Percentiles rank a stretch among this genome's conserved stretches.
These are phyloP conservation scores for Colletotrichum ledebouriae DNA, from an alignment of 2,329 filamentous ascomycete genomes.

Conservation along the genomic window DNA sequence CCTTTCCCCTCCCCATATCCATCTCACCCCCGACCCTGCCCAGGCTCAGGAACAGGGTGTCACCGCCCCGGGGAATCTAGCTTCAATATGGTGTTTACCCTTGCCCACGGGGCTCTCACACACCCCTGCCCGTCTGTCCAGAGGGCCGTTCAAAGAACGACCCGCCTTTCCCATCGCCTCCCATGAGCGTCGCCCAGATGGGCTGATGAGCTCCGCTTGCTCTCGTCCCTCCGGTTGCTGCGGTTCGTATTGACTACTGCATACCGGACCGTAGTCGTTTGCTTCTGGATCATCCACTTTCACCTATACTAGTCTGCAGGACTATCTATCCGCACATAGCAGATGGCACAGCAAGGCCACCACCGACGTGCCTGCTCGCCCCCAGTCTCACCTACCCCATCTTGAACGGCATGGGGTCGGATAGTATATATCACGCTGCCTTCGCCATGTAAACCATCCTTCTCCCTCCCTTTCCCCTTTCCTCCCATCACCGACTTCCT, in stretches of 20 bases:
- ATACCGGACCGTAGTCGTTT: slow-evolving; percentile 23
- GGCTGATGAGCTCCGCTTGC: slow-evolving; percentile 27
- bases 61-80: slow-evolving; percentile 34
- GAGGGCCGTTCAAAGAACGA: slow-evolving; percentile 25
- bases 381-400: slow-evolving; percentile 5
- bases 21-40: slow-evolving; percentile 32
- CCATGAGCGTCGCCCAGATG: slow-evolving; percentile 26
- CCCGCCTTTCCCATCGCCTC: slow-evolving; percentile 29
- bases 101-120: slow-evolving; percentile 18
- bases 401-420: slow-evolving; percentile 1
- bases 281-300: slow-evolving; percentile 10
- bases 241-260: slow-evolving; percentile 32
- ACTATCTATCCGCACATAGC: slow-evolving; percentile 18
- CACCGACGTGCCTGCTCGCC: slow-evolving; percentile 6
- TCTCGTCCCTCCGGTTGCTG: slow-evolving; percentile 28
- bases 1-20: slow-evolving; percentile 9
- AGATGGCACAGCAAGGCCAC: slow-evolving; percentile 10
- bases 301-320: slow-evolving; percentile 15
- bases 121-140: slow-evolving; percentile 30
- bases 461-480: slow-evolving; percentile 32
- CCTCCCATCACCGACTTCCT: slow-evolving; percentile 44
- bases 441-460: slow-evolving; percentile 33
- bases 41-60: slow-evolving; percentile 41
- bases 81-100: slow-evolving; percentile 12
- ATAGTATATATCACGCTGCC: slow-evolving; percentile 43